Percentiles rank a stretch among this genome's conserved stretches.
These are phyloP conservation scores for Zymoseptoria pseudotritici DNA, from an alignment of 2,329 filamentous ascomycete genomes.

Conservation along the genomic window DNA sequence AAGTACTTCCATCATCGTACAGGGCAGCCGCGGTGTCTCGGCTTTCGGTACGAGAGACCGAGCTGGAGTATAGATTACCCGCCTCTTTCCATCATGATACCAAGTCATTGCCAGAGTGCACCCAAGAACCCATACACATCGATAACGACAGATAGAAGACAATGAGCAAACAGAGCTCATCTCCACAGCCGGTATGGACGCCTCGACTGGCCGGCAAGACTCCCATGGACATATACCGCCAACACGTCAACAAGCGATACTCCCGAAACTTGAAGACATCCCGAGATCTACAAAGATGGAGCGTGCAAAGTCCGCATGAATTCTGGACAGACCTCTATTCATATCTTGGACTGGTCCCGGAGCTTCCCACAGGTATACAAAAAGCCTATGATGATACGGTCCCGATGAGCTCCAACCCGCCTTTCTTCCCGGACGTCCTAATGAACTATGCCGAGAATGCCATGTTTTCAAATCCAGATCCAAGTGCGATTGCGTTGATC, in stretches of 20 bases:
- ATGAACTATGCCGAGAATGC: conserved; percentile 39
- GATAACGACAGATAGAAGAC: no score
- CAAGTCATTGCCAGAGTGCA: no score
- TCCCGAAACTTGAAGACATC: conserved; percentile 20
- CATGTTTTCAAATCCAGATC: conserved; percentile 31
- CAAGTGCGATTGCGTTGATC: conserved; percentile 32
- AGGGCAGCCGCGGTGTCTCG: no score
- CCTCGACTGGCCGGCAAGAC: conserved; percentile 16
- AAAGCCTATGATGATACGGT: conserved; percentile 33
- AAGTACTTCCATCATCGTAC: no score
- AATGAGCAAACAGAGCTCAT: conserved; percentile 4
- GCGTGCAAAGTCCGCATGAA: conserved; percentile 32
- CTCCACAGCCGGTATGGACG: conserved; percentile 20
- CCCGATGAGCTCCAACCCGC: conserved; percentile 32
- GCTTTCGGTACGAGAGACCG: no score
- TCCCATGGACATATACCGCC: conserved; percentile 26
- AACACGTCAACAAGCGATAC: conserved; percentile 26
- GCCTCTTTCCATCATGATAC: no score
- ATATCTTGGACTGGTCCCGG: conserved; percentile 32
- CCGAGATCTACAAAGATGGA: conserved; percentile 36
- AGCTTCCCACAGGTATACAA: conserved; percentile 26
- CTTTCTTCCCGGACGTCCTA: conserved; percentile 33
- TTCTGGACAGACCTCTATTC: conserved; percentile 40
- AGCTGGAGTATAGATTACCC: no score
- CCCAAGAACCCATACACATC: no score